Percentiles rank a stretch among this genome's conserved stretches.
phyloP scores from a whole-genome alignment of 257 asterid genomes.

The Solanum medicagineum region DNA sequence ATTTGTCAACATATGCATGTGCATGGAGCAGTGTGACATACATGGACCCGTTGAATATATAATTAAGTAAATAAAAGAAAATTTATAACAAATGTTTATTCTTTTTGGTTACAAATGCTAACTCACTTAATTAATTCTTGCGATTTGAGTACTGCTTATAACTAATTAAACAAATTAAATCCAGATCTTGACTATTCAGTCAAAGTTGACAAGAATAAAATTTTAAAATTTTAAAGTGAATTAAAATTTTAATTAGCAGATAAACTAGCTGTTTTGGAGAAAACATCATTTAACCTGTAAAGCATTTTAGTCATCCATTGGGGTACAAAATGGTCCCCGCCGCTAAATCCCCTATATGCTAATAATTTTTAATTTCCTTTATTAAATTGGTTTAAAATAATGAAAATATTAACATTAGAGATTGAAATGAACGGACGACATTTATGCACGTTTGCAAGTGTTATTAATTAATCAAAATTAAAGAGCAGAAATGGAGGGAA shows the following conservation, averaged over 20 bases:
- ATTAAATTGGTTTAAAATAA: slow-evolving; percentile 4
- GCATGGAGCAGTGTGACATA: neutral
- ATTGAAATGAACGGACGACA: slow-evolving; percentile 22
- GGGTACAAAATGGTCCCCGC: slow-evolving; percentile 22
- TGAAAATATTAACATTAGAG: slow-evolving; percentile 10
- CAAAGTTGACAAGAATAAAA: neutral
- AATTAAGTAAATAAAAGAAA: neutral
- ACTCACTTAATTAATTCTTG: neutral
- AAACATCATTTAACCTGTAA: neutral
- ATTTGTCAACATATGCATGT: neutral
- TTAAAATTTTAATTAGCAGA: neutral
- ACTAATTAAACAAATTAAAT: neutral
- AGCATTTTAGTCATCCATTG: neutral
- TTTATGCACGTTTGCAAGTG: slow-evolving; percentile 26
- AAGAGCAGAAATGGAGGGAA: neutral
- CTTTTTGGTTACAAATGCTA: neutral
- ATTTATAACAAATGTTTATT: neutral
- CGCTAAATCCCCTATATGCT: neutral
- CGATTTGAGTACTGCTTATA: neutral
- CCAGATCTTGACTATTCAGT: neutral
- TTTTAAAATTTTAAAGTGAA: neutral
- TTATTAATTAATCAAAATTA: neutral
- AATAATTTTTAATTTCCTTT: slow-evolving; percentile 5
- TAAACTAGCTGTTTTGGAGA: neutral
- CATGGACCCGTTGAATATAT: neutral